Base-by-base conservation (phyloP, 2,329 filamentous ascomycete species). In the Aspergillus hortae region DNA sequence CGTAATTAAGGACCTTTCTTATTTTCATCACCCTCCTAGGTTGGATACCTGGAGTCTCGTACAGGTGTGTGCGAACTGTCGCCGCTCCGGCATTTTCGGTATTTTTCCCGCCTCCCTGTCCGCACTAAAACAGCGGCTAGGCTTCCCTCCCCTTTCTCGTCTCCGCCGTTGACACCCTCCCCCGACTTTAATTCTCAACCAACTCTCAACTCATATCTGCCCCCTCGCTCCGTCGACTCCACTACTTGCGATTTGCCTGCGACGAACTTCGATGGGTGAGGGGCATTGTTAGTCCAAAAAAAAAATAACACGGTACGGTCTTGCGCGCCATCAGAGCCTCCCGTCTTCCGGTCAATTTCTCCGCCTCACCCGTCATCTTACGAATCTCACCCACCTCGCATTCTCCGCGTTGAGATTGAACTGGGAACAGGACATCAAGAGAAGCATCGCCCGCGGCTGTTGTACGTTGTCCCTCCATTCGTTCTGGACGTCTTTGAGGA, bases 381-480 rank as follows among this genome's bases (percentile, higher is more conserved):
- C 33, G 46, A 41, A 40, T 35, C 40, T 21, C 15, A 17, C 35
- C 35, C 10, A 17, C 35, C 3, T 17, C 35, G 15, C 14, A n/a
- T 38, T 3, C 35, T 38, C 35, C 35, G 35, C 15, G 15, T 38
- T 38, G 35, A n/a, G 12, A n/a, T 38, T 38, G 21, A 14, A 25
- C 33, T 25, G 50, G 40, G 40, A 55, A 43, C 44, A 49, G 35
- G 11, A 6, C 41, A 35, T 30, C 33, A 48, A 46, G 46, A 49
- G 46, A 46, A 44, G 45, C 38, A 46, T 38, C 49, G 50, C 49
- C 50, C 44, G 11, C 19, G 40, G 19, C 11, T 45, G 12, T 46
- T 36, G 50, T 40, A 48, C 51, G 49, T 53, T 49, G 53, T 36
- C 47, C 50, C 46, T 40, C 51, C 49, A 32, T 36, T 48, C 27